A percentile compares a stretch with the other conserved stretches of the same genome.
These are phyloP conservation scores for Chionographis japonica DNA, from an alignment of 106 monocot species.

Conservation along the genomic window DNA sequence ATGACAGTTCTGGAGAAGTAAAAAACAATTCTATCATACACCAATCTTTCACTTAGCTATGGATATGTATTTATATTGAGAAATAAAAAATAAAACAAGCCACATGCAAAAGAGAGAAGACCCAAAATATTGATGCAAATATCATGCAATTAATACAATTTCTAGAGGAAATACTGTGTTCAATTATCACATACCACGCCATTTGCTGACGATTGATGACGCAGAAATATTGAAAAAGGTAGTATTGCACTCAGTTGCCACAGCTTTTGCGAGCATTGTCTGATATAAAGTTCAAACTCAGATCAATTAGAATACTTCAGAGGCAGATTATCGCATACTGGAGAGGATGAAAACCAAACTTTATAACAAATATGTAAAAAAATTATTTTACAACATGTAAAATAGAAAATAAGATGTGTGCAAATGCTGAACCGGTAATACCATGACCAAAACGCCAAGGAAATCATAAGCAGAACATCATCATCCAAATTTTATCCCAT, in stretches of 20 bases:
- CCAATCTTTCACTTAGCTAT: too few relatives aligned
- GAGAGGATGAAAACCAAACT: background rate
- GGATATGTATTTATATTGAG: too few relatives aligned
- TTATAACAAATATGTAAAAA: background rate
- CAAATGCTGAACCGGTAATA: too few relatives aligned
- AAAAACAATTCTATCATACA: too few relatives aligned
- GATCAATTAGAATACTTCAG: background rate
- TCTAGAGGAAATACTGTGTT: background rate
- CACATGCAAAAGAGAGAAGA: too few relatives aligned
- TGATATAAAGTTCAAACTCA: slow-evolving; percentile 16
- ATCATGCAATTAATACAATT: background rate
- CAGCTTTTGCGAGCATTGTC: slow-evolving; percentile 99
- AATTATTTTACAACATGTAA: too few relatives aligned
- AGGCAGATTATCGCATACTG: background rate
- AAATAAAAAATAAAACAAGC: background rate
- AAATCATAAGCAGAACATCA: too few relatives aligned
- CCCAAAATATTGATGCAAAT: too few relatives aligned
- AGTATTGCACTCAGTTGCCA: slow-evolving; percentile 97
- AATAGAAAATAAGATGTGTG: too few relatives aligned
- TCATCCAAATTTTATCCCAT: too few relatives aligned
- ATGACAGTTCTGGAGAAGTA: too few relatives aligned
- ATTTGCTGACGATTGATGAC: slow-evolving; percentile 99
- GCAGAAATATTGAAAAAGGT: slow-evolving; percentile 99
- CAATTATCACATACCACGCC: slow-evolving; percentile 75
- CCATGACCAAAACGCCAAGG: too few relatives aligned